Evolutionary conservation across 208 protist genomes (phyloP).

Genomic region (Naegleria fowleri): DNA sequence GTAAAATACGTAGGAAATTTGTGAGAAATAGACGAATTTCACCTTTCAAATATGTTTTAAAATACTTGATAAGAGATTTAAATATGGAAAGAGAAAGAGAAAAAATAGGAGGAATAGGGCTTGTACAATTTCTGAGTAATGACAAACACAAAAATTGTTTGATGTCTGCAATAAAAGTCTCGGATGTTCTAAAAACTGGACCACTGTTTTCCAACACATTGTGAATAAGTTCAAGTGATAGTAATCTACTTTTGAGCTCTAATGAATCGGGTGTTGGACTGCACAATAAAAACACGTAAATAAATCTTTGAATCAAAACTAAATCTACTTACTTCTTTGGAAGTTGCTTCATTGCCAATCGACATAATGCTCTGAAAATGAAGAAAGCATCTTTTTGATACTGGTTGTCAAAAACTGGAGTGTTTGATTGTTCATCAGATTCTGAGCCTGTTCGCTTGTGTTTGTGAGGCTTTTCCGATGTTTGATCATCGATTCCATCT

Average conservation of each 20-base stretch:
- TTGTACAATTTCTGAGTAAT: slow-evolving; percentile 52
- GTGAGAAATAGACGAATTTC: slow-evolving; percentile 60
- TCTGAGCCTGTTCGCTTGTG: background rate
- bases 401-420: slow-evolving; percentile 17
- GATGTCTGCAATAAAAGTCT: slow-evolving; percentile 47
- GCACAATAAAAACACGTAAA: background rate
- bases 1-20: slow-evolving; percentile 53
- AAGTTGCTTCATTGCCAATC: background rate
- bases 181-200: slow-evolving; percentile 64
- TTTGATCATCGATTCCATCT: background rate
- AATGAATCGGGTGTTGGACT: slow-evolving; percentile 42
- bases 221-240: slow-evolving; percentile 58
- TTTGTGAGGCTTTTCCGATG: background rate
- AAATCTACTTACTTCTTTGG: background rate
- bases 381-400: slow-evolving; percentile 25
- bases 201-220: slow-evolving; percentile 71
- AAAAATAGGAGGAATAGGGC: slow-evolving; percentile 44
- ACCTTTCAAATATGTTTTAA: slow-evolving; percentile 61
- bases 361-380: slow-evolving; percentile 22
- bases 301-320: background rate
- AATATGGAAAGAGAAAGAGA: slow-evolving; percentile 58
- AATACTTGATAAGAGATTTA: slow-evolving; percentile 53
- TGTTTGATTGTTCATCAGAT: background rate
- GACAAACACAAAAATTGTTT: slow-evolving; percentile 51
- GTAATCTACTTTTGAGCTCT: slow-evolving; percentile 57